Conservation (phyloP, 192 early-diverging fungal species). For the Coemansia sp. region DNA sequence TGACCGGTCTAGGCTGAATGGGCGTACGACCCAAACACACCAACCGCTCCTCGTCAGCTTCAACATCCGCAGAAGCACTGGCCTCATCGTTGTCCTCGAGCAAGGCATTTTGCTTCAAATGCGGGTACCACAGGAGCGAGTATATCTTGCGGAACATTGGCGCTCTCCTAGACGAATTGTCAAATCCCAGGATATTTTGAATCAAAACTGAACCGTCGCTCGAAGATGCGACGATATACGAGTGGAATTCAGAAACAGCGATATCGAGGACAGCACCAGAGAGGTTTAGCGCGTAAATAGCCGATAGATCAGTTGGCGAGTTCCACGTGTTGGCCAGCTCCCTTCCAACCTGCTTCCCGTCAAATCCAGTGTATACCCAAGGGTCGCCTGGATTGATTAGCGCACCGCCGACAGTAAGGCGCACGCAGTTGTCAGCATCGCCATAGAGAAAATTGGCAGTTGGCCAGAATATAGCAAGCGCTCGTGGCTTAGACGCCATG, state of each 20-base stretch:
- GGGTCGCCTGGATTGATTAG: conserved; percentile 5
- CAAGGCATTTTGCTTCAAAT: neutral
- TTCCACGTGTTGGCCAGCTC: neutral
- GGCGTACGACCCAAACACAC: conserved; percentile 9
- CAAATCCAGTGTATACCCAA: conserved; percentile 3
- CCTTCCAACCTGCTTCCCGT: neutral
- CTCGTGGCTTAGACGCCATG: conserved; percentile 4
- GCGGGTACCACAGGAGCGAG: conserved; percentile 14
- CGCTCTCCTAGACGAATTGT: neutral
- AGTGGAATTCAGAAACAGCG: conserved; percentile 26
- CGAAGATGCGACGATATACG: conserved; percentile 18
- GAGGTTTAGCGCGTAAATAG: neutral
- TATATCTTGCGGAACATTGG: conserved; percentile 20
- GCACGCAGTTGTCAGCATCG: conserved; percentile 32
- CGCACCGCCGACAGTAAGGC: neutral
- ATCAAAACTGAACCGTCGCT: conserved; percentile 22
- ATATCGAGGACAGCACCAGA: conserved; percentile 7
- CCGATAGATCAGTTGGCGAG: conserved; percentile 4
- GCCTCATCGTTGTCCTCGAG: neutral
- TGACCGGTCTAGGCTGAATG: neutral
- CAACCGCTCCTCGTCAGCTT: neutral
- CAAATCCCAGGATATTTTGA: conserved; percentile 12
- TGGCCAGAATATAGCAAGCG: conserved; percentile 19
- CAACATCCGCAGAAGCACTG: neutral
- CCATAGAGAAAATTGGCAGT: conserved; percentile 8